Conservation (phyloP, 1,139 yeast species). For the Blastobotrys arbuscula region DNA sequence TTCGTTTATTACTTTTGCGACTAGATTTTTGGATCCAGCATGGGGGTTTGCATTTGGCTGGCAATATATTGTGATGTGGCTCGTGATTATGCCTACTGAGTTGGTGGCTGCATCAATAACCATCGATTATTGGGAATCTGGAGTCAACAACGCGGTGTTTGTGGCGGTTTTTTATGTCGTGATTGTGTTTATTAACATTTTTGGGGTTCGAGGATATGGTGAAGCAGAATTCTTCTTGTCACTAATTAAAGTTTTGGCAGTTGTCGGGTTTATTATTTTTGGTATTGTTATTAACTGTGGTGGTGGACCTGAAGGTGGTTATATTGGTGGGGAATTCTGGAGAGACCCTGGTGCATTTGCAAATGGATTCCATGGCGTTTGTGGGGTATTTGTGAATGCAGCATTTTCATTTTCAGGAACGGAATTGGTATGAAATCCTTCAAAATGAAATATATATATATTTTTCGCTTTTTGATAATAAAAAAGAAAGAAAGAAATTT, state of each 20-base stretch:
- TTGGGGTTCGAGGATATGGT: conserved; percentile 67
- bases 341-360: conserved; percentile 54
- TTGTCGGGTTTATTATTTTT: conserved; percentile 57
- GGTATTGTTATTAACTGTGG: conserved; percentile 61
- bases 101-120: conserved; percentile 73
- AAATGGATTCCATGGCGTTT: conserved; percentile 71
- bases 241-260: conserved; percentile 51
- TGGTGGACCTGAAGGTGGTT: conserved; percentile 59
- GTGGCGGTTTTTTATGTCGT: conserved; percentile 58
- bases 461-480: no score
- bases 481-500: not conserved
- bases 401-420: conserved; percentile 86
- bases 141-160: conserved; percentile 56
- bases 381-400: conserved; percentile 76
- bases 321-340: conserved; percentile 61
- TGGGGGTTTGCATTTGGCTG: conserved; percentile 84
- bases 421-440: conserved; percentile 60
- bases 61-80: conserved; percentile 55
- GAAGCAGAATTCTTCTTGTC: conserved; percentile 64
- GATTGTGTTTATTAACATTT: conserved; percentile 50
- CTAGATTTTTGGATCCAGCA: conserved; percentile 64
- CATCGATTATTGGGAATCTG: conserved; percentile 57
- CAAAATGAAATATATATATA: no score
- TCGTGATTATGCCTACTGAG: conserved; percentile 67
- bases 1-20: conserved; percentile 66